A percentile compares a stretch with the other conserved stretches of the same genome.
These are phyloP conservation scores for Cardamine occulta DNA, from an alignment of 345 rosid species.

Conservation along the genomic window DNA sequence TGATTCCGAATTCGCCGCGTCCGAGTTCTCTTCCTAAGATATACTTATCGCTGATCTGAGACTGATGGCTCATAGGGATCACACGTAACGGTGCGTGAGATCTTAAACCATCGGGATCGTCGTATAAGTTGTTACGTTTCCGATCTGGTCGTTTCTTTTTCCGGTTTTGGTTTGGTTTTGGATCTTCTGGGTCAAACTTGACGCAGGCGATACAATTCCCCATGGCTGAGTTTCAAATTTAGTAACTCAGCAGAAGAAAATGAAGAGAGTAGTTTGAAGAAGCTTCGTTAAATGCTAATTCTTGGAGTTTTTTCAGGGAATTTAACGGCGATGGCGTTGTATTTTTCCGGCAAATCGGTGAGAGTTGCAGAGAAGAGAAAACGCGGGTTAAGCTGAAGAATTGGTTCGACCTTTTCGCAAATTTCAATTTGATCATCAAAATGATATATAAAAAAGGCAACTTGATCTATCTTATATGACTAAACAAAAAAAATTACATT, in stretches of 20 bases:
- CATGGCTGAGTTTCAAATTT: conserved; percentile 49
- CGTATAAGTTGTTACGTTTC: conserved; percentile 54
- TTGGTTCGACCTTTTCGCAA: conserved; percentile 49
- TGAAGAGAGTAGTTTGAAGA: not conserved
- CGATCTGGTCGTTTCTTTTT: conserved; percentile 48
- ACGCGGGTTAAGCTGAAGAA: conserved; percentile 65
- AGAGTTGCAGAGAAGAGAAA: conserved; percentile 45
- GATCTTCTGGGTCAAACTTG: conserved; percentile 49
- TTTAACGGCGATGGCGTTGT: conserved; percentile 15
- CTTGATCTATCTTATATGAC: conserved; percentile 13
- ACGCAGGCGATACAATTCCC: conserved; percentile 93
- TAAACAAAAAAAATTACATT: not conserved
- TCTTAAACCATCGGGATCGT: conserved; percentile 45
- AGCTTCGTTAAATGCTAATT: not conserved
- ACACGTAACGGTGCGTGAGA: conserved; percentile 75
- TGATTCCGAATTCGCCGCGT: conserved; percentile 93
- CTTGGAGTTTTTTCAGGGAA: no score
- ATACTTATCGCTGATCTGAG: conserved; percentile 87
- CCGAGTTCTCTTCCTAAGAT: conserved; percentile 87
- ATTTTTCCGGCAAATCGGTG: conserved; percentile 20
- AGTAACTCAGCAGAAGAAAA: not conserved
- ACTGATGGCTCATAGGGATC: conserved; percentile 65
- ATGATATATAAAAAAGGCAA: conserved; percentile 6
- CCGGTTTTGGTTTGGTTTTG: conserved; percentile 35
- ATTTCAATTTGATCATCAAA: conserved; percentile 28